Evolutionary conservation across 176 grass and related monocot genomes (phyloP).

Genomic region (Alloteropsis semialata): DNA sequence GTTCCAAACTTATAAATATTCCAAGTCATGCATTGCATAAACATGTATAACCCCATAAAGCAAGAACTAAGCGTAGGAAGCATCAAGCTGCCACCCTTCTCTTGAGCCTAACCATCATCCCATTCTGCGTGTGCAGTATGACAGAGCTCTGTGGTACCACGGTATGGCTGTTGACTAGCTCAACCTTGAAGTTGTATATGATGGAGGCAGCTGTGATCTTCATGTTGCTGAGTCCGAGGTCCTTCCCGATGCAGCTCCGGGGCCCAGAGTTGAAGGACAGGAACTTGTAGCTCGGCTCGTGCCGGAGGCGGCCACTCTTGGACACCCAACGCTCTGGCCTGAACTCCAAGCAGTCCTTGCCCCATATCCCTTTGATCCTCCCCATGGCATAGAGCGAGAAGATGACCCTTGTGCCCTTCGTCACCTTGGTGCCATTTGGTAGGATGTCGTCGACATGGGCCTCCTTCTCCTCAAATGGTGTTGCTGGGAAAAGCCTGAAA

Average conservation of each 20-base stretch:
- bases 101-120: constrained; percentile 48
- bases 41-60: background rate
- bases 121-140: constrained; percentile 48
- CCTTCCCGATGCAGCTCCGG: constrained; percentile 59
- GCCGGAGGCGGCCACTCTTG: constrained; percentile 39
- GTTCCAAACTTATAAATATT: background rate
- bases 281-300: constrained; percentile 58
- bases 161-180: constrained; percentile 35
- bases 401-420: constrained; percentile 45
- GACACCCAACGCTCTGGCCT: constrained; percentile 53
- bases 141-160: constrained; percentile 43
- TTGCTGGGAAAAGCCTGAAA: constrained; percentile 53
- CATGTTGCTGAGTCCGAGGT: constrained; percentile 49
- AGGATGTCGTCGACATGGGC: constrained; percentile 37
- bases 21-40: background rate
- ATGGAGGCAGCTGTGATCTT: constrained; percentile 49
- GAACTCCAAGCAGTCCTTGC: constrained; percentile 52
- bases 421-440: constrained; percentile 47
- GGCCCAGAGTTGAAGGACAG: constrained; percentile 48
- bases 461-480: constrained; percentile 59
- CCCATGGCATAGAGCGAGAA: constrained; percentile 58
- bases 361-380: constrained; percentile 62
- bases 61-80: background rate
- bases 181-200: constrained; percentile 56
- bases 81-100: constrained; percentile 41